phyloP scores from a whole-genome alignment of 2,329 filamentous ascomycete genomes.

The Elsinoe arachidis region DNA sequence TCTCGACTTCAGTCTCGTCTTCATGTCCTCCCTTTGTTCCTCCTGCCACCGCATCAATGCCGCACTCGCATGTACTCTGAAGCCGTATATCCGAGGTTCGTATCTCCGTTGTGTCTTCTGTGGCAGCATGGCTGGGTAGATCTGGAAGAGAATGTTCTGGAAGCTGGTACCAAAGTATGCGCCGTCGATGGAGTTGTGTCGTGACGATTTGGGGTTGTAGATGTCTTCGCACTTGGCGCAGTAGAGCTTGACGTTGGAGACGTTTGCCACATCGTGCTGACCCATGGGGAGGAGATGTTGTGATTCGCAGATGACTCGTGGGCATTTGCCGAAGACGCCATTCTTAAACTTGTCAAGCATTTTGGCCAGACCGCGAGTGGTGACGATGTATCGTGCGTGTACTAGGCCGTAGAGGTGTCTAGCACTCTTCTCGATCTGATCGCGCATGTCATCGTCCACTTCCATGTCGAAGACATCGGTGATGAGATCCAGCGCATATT shows the following conservation, averaged over 20 bases:
- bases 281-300: slow-evolving; percentile 94
- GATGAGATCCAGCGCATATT: slow-evolving; percentile 94
- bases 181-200: slow-evolving; percentile 89
- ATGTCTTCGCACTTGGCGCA: slow-evolving; percentile 95
- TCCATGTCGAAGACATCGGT: slow-evolving; percentile 98
- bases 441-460: slow-evolving; percentile 96
- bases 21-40: slow-evolving; percentile 70
- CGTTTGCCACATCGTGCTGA: slow-evolving; percentile 77
- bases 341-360: slow-evolving; percentile 99
- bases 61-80: slow-evolving; percentile 86
- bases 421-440: slow-evolving; percentile 95
- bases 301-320: slow-evolving; percentile 86
- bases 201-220: slow-evolving; percentile 96
- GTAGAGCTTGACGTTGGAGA: slow-evolving; percentile 92
- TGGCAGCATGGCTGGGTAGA: slow-evolving; percentile 84
- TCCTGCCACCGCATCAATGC: slow-evolving; percentile 89
- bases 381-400: slow-evolving; percentile 93
- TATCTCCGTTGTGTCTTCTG: slow-evolving; percentile 79
- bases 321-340: slow-evolving; percentile 95
- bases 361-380: slow-evolving; percentile 83
- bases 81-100: slow-evolving; percentile 84
- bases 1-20: slow-evolving; percentile 60
- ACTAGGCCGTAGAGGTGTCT: slow-evolving; percentile 92
- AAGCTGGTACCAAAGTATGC: slow-evolving; percentile 98
- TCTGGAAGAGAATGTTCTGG: slow-evolving; percentile 98